Base-by-base conservation (phyloP, 2,329 filamentous ascomycete genomes). In the Ophiostoma ulmi region DNA sequence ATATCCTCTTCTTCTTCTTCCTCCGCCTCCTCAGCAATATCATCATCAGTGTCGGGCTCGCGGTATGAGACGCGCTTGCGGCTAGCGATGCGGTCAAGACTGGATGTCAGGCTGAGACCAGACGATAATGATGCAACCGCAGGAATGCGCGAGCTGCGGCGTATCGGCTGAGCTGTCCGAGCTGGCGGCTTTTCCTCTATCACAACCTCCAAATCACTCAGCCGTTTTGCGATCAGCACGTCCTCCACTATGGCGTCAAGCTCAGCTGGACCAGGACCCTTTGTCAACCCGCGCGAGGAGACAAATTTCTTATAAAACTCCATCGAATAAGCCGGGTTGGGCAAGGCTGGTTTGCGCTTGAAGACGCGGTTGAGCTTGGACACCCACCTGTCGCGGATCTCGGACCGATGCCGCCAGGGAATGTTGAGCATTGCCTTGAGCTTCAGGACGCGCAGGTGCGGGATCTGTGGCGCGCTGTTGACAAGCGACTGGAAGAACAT, bases 401-500 rank as follows among this genome's bases (percentile, higher is more conserved):
- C 85, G 22, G 91, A 91, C 61, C 94, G 88, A 76, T 93, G 88
- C 73, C 93, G 89, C 92, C 93, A 97, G 13, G 91, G 89, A 65
- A 88, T 86, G 76, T 94, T 88, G 67, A 97, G 83, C 78, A 93
- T 94, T 0, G 90, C 89, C 75, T 90, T 91, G 74, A 97, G 86
- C 1, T 86, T 84, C 13, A 97, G 81, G 63, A 85, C 83, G 10
- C 93, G 89, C 35, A 98, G 84, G 71, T 88, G 81, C 0, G 84
- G 86, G 31, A 98, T 78, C 2, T 85, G 79, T 1, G 84, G 81
- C 0, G 93, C 92, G 68, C 87, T 88, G 71, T 93, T 85, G 31
- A 94, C 85, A 1, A 98, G 82, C 20, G 92, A 95, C 58, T 87
- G 85, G 75, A 97, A 91, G 75, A 97, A 92, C 71, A 87, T 88